Evolutionary conservation across 179 eudicot species (phyloP).

Genomic region (Beta macrorhiza): DNA sequence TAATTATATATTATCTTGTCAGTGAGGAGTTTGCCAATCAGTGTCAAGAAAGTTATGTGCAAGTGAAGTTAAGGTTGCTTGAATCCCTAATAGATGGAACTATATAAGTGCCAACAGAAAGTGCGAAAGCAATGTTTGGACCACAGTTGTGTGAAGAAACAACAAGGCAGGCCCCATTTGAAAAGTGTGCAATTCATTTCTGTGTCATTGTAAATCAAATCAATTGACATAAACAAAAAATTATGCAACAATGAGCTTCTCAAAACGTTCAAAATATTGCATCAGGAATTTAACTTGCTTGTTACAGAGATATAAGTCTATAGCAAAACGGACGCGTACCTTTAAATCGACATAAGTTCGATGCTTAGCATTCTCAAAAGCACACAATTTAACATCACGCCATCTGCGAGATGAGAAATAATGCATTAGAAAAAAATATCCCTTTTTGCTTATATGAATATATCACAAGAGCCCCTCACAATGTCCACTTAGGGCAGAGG

Average conservation of each 20-base stretch:
- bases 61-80: conserved; percentile 34
- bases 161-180: conserved; percentile 21
- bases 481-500: neutral
- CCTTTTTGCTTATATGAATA: neutral
- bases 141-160: conserved; percentile 15
- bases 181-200: conserved; percentile 20
- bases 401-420: conserved; percentile 55
- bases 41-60: conserved; percentile 31
- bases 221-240: neutral
- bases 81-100: conserved; percentile 28
- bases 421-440: neutral
- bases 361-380: conserved; percentile 85
- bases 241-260: conserved; percentile 15
- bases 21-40: conserved; percentile 34
- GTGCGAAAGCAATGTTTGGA: conserved; percentile 27
- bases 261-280: conserved; percentile 6
- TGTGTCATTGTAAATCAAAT: conserved; percentile 16
- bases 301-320: neutral
- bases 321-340: conserved; percentile 40
- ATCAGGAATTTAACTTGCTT: conserved; percentile 8
- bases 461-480: neutral
- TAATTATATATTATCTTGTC: conserved; percentile 18
- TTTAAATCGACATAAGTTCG: conserved; percentile 97
- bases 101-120: conserved; percentile 20
- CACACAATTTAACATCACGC: conserved; percentile 95